Base-by-base conservation (phyloP, 352 stramenopile genomes). In the Pythium myriotylum region DNA sequence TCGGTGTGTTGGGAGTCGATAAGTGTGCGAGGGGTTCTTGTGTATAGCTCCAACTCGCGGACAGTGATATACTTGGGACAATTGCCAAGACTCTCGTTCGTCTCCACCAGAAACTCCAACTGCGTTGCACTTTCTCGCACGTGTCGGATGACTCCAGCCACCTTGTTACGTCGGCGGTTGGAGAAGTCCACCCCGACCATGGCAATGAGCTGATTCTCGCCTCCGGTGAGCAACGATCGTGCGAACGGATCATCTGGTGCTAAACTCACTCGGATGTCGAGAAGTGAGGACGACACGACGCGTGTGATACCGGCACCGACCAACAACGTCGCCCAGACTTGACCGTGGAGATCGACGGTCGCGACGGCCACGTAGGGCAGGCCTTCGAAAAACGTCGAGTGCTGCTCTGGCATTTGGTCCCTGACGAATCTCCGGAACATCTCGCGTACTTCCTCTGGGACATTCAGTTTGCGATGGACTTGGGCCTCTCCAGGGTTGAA, bases 1-100 rank as follows among this genome's bases (percentile, higher is more conserved):
- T 10, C 29, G 10, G 5, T 35, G 5, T 35, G 29, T 10, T 10
- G 29, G 5, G 29, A 35, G 29, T 35, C 5, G 5, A 10, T 5
- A 5, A 35, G 29, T 10, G 29, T 35, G 29, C 22, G 9, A 17
- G 14, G 13, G 45, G 26, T 35, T 7, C 22, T 7, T 19, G 8
- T 17, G 35, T 22, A 50, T n/a, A 35, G 47, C 10, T 54, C 20
- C 35, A 62, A 32, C 19, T 62, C n/a, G 5, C 54, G 54, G 29
- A 54, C 42, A 1, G 54, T 62, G 27, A 62, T 62, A 45, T 62
- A 62, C 45, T 62, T 62, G 42, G 54, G 54, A 33, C 54, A 62
- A 29, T 62, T 62, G 54, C 54, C 54, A 14, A 62, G 40, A 32
- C 46, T 62, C 22, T 62, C 54, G 32, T 62, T 62, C 12, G 54